phyloP scores from a whole-genome alignment of 306 rosid species.

The Senna siamea region DNA sequence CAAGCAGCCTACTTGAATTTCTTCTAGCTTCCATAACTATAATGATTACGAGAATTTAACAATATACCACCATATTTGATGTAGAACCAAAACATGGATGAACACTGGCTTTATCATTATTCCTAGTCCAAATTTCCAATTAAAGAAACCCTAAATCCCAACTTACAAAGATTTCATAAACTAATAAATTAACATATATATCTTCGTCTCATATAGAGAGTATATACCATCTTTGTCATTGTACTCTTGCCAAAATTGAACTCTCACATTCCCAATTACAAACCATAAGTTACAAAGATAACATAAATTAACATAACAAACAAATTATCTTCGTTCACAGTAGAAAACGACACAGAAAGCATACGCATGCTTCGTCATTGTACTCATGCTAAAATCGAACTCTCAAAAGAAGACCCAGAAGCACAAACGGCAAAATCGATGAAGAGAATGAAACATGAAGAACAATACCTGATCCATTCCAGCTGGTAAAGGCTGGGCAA shows the following conservation, averaged over 20 bases:
- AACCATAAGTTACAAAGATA: background rate
- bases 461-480: conserved; percentile 82
- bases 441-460: too few relatives aligned
- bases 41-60: conserved; percentile 12
- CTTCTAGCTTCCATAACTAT: background rate
- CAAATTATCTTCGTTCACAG: background rate
- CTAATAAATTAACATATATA: background rate
- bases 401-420: background rate
- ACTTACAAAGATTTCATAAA: background rate
- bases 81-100: background rate
- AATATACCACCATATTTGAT: background rate
- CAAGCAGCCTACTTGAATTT: background rate
- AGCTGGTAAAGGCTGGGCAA: conserved; percentile 95
- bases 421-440: background rate
- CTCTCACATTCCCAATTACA: background rate
- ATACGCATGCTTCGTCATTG: background rate
- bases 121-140: background rate
- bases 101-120: background rate
- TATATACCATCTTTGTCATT: background rate
- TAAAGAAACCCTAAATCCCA: background rate
- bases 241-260: background rate
- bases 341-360: background rate
- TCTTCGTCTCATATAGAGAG: background rate
- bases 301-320: background rate
- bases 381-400: background rate